These are phyloP conservation scores for Arthroderma sp. DNA, from an alignment of 2,329 filamentous ascomycete species.

Conservation along the genomic window DNA sequence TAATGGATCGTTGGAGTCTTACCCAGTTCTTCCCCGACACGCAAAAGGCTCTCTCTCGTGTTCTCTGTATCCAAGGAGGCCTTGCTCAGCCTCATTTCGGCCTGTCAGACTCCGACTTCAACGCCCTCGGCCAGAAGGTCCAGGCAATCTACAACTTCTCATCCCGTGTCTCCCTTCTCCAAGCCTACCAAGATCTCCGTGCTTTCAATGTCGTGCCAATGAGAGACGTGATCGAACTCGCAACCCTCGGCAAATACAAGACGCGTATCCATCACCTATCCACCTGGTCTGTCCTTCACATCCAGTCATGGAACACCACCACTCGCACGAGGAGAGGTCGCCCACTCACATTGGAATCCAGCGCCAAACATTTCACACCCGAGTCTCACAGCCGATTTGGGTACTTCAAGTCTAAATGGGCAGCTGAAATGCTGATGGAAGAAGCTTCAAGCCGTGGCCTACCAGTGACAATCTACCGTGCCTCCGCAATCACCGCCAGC, in stretches of 20 bases:
- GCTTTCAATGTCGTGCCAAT: slow-evolving; percentile 3
- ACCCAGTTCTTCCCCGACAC: slow-evolving; percentile 1
- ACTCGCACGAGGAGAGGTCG: slow-evolving; percentile 1
- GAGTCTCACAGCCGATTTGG: slow-evolving; percentile 3
- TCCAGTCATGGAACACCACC: slow-evolving; percentile 5
- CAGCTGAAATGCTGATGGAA: slow-evolving; percentile 6
- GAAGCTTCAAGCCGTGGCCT: slow-evolving; percentile 3
- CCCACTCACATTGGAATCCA: slow-evolving; percentile 3
- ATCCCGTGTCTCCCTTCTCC: slow-evolving; percentile 5
- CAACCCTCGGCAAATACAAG: not conserved
- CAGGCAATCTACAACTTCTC: slow-evolving; percentile 6
- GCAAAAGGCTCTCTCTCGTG: not conserved
- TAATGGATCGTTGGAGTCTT: slow-evolving; percentile 2
- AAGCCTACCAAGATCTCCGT: slow-evolving; percentile 5
- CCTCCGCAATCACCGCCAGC: slow-evolving; percentile 5
- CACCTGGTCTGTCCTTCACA: slow-evolving; percentile 5
- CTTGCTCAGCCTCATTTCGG: slow-evolving; percentile 3
- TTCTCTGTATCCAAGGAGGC: slow-evolving; percentile 4
- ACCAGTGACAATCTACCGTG: slow-evolving; percentile 5
- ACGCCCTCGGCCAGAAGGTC: slow-evolving; percentile 2
- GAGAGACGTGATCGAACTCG: slow-evolving; percentile 4
- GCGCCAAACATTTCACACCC: slow-evolving; percentile 3
- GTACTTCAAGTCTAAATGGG: slow-evolving; percentile 7
- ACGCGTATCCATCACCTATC: slow-evolving; percentile 7
- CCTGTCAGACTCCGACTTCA: not conserved